Base-by-base conservation (phyloP, 208 protist species). In the Porcisia hertigi region DNA sequence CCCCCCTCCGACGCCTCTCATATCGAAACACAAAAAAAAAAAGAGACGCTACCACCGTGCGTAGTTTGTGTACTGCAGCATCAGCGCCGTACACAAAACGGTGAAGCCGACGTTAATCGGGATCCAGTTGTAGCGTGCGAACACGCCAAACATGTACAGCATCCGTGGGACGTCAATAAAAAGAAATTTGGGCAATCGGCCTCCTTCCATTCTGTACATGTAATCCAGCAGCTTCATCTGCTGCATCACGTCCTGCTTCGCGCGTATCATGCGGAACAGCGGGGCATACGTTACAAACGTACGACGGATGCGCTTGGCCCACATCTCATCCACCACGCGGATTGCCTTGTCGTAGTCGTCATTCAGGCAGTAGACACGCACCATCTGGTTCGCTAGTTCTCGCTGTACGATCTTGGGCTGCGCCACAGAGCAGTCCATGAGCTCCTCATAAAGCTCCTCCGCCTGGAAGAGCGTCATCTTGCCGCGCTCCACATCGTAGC, bases 251-350 rank as follows among this genome's bases (percentile, higher is more conserved):
- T 96, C 92, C 71, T 86, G 78, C 20, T 83, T 78, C 55, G 63
- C 45, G 39, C 94, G 90, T 71, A 94, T 89, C 74, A 92, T 83
- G 39, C 94, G 90, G 71, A 97, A 97, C n/a, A 97, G 60, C 5
- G 94, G 94, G 16, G 94, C 94, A 71, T 97, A 97, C 14, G 94
- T 93, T 74, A 96, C 91, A 75, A 96, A 97, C n/a, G 92, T 95
- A 45, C 94, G 88, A 0, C 94, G 92, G 62, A 97, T 93, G 54
- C 74, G 75, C 66, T 87, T 93, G 0, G 77, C 74, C 73, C 77
- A 82, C 94, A 97, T 96, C 77, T 96, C 92, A 23, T 85, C 75
- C 23, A 97, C 73, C 54, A 97, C 84, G n/a, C 82, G 86, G 7
- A 93, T 52, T 39, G 92, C 92, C 75, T 93, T 92, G 36, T 93